A percentile compares a stretch with the other conserved stretches of the same genome.
These are phyloP conservation scores for Aspergillus pseudoviridinutans DNA, from an alignment of 2,329 filamentous ascomycete species.

Conservation along the genomic window DNA sequence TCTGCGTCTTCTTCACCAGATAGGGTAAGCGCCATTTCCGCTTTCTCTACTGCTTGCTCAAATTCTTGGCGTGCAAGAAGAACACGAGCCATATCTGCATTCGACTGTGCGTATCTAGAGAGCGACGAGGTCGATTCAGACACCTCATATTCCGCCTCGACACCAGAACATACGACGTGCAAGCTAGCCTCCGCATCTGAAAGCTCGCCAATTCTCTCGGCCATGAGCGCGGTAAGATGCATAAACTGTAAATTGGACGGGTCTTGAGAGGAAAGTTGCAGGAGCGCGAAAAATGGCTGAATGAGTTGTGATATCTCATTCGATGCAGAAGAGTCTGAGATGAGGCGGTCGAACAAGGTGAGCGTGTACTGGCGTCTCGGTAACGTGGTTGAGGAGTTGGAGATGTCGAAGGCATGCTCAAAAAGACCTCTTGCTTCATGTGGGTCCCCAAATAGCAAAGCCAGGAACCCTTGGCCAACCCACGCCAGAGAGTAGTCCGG, in stretches of 20 bases:
- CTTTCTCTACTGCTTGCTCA: conserved; percentile 69
- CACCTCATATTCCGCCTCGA: conserved; percentile 80
- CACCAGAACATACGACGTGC: conserved; percentile 60
- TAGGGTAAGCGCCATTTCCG: conserved; percentile 74
- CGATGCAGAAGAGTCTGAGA: conserved; percentile 52
- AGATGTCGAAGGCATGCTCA: conserved; percentile 90
- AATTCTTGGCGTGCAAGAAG: conserved; percentile 68
- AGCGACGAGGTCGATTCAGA: conserved; percentile 73
- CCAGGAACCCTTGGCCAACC: conserved; percentile 87
- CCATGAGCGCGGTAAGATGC: conserved; percentile 75
- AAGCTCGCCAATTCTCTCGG: conserved; percentile 73
- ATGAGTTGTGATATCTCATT: conserved; percentile 62
- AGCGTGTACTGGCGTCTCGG: conserved; percentile 75
- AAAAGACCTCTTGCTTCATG: conserved; percentile 81
- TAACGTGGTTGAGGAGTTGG: conserved; percentile 68
- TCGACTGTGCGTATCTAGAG: conserved; percentile 73
- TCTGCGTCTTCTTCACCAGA: conserved; percentile 68
- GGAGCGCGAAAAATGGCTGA: conserved; percentile 82
- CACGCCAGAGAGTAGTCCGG: conserved; percentile 91
- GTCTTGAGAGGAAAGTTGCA: conserved; percentile 69
- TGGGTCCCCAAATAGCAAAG: conserved; percentile 67
- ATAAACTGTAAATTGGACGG: conserved; percentile 68
- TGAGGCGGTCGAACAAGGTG: conserved; percentile 76
- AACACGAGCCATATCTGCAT: conserved; percentile 80
- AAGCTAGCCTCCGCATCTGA: conserved; percentile 61